These are phyloP conservation scores for Ajuga reptans DNA, from an alignment of 305 asterid species.

Conservation along the genomic window DNA sequence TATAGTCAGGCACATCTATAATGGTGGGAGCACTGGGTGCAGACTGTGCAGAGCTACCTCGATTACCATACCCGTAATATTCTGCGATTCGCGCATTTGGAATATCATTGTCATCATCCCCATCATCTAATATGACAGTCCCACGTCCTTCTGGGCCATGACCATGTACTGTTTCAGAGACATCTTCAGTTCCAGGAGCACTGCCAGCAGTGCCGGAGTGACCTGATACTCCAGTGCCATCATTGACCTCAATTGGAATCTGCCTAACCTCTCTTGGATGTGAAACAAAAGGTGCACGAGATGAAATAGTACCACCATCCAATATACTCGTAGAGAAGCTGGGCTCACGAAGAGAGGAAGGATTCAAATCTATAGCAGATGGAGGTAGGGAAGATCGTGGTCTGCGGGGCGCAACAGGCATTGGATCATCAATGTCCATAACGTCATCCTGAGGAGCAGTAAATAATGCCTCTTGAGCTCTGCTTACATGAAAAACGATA, in stretches of 20 bases:
- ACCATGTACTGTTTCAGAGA: conserved; percentile 43
- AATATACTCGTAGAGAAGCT: conserved; percentile 33
- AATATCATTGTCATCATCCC: conserved; percentile 30
- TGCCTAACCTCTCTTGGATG: conserved; percentile 68
- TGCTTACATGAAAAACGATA: conserved; percentile 26
- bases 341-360: conserved; percentile 50
- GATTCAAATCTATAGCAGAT: conserved; percentile 42
- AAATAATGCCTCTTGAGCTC: conserved; percentile 40
- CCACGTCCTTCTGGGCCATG: conserved; percentile 50
- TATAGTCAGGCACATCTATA: conserved; percentile 48
- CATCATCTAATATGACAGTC: conserved; percentile 49
- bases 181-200: conserved; percentile 56
- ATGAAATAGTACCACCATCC: conserved; percentile 34
- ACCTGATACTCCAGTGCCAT: conserved; percentile 42
- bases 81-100: conserved; percentile 31
- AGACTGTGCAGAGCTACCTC: neutral
- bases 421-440: conserved; percentile 81
- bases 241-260: conserved; percentile 68
- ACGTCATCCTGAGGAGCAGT: conserved; percentile 39
- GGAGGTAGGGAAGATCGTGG: conserved; percentile 41
- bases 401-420: conserved; percentile 36
- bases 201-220: conserved; percentile 39
- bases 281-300: conserved; percentile 46
- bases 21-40: conserved; percentile 53
- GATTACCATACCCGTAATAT: conserved; percentile 13